Conservation (phyloP, 2,329 filamentous ascomycete genomes). For the Trichoderma lentiforme region DNA sequence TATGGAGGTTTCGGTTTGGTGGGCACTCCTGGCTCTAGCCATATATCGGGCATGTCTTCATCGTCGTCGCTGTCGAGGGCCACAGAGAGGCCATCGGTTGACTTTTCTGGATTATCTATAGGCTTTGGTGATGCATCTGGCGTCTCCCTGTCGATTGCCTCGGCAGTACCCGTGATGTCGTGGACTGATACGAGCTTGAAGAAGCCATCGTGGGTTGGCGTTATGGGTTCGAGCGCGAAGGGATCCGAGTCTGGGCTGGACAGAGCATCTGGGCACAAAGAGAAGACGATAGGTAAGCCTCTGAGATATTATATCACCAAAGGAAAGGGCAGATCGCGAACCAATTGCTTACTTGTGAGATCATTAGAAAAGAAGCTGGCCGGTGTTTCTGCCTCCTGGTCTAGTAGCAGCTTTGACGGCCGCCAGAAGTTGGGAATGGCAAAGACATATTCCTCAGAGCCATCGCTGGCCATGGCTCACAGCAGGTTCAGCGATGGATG, state of each 20-base stretch:
- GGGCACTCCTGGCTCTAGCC: conserved; percentile 42
- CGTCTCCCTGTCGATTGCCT: neutral
- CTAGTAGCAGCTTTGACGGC: conserved; percentile 48
- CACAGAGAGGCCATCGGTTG: neutral
- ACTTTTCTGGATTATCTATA: neutral
- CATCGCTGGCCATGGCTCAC: conserved; percentile 34
- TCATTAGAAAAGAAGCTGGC: conserved; percentile 44
- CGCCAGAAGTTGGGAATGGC: conserved; percentile 60
- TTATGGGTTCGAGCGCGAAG: conserved; percentile 21
- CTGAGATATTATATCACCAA: neutral
- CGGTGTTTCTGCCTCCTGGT: conserved; percentile 22
- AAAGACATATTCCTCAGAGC: conserved; percentile 55
- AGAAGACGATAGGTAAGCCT: neutral
- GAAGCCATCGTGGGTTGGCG: conserved; percentile 30
- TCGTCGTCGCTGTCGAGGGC: neutral
- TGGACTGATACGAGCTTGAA: conserved; percentile 27
- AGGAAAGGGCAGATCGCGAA: neutral
- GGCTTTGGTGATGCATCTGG: neutral
- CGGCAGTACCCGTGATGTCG: neutral
- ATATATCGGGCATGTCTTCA: conserved; percentile 35
- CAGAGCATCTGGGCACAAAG: neutral
- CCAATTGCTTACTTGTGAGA: conserved; percentile 30
- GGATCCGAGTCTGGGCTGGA: conserved; percentile 18
- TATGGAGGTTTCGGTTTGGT: conserved; percentile 40
- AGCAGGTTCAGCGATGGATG: neutral